Evolutionary conservation across 2,329 filamentous ascomycete genomes (phyloP).

Genomic region (Bipolaris sorokiniana): DNA sequence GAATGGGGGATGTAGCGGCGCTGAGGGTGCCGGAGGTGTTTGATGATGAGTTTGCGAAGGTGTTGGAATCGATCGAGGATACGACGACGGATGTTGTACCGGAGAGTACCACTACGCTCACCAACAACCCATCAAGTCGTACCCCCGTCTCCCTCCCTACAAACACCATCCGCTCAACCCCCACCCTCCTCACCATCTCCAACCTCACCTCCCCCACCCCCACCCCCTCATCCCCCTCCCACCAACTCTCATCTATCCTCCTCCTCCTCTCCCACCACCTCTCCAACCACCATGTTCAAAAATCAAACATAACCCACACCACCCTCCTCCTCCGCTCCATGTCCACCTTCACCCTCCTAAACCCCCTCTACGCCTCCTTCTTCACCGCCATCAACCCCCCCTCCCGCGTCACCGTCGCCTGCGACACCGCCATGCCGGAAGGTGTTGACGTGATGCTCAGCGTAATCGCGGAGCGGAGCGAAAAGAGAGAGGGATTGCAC

Average conservation of each 20-base stretch:
- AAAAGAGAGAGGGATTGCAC: conserved; percentile 66
- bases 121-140: neutral
- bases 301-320: conserved; percentile 49
- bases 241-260: conserved; percentile 49
- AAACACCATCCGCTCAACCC: conserved; percentile 32
- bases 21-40: conserved; percentile 69
- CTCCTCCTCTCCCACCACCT: conserved; percentile 43
- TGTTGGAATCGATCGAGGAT: conserved; percentile 36
- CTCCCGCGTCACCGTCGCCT: conserved; percentile 78
- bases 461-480: conserved; percentile 49
- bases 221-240: conserved; percentile 7
- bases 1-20: conserved; percentile 26
- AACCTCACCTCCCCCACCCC: conserved; percentile 37
- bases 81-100: conserved; percentile 12
- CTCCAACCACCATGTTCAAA: conserved; percentile 37
- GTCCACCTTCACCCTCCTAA: conserved; percentile 77
- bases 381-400: conserved; percentile 84
- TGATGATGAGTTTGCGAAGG: conserved; percentile 64
- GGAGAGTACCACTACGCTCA: conserved; percentile 3
- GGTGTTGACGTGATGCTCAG: conserved; percentile 67
- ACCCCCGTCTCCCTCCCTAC: conserved; percentile 14
- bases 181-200: conserved; percentile 57
- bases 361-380: conserved; percentile 74
- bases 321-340: conserved; percentile 78
- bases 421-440: conserved; percentile 66